Conservation (phyloP, 2,329 filamentous ascomycete genomes). For the Aureobasidium mangrovei region DNA sequence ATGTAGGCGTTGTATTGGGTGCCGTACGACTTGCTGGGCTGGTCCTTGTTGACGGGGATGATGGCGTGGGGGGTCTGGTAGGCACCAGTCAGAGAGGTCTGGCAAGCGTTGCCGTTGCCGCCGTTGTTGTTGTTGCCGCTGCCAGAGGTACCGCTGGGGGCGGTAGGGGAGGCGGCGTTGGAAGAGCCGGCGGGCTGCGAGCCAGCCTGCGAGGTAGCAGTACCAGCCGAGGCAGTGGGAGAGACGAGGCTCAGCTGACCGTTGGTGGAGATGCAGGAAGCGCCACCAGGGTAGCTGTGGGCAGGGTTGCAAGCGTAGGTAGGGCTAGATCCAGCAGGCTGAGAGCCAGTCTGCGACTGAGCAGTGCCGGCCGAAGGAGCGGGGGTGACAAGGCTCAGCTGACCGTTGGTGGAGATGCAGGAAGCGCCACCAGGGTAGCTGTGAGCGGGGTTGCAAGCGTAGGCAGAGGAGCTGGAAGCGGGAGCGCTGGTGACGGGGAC, state of each 20-base stretch:
- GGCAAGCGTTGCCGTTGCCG: constrained; percentile 18
- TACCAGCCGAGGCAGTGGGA: background rate
- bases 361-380: background rate
- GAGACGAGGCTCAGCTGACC: too few species aligned
- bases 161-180: background rate
- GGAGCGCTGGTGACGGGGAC: background rate
- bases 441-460: too few species aligned
- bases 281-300: too few species aligned
- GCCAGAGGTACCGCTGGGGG: constrained; percentile 2
- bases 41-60: constrained; percentile 27
- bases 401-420: too few species aligned
- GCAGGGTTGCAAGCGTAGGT: too few species aligned
- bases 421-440: too few species aligned
- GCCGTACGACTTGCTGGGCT: constrained; percentile 33
- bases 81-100: constrained; percentile 24
- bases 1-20: constrained; percentile 33
- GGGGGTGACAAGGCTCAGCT: too few species aligned
- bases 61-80: constrained; percentile 31
- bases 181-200: background rate
- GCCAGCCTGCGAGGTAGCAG: background rate
- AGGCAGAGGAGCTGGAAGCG: too few species aligned
- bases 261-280: too few species aligned
- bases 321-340: too few species aligned
- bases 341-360: too few species aligned
- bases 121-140: background rate